Conservation (phyloP, 2,329 filamentous ascomycete genomes). For the Septoria petroselini region DNA sequence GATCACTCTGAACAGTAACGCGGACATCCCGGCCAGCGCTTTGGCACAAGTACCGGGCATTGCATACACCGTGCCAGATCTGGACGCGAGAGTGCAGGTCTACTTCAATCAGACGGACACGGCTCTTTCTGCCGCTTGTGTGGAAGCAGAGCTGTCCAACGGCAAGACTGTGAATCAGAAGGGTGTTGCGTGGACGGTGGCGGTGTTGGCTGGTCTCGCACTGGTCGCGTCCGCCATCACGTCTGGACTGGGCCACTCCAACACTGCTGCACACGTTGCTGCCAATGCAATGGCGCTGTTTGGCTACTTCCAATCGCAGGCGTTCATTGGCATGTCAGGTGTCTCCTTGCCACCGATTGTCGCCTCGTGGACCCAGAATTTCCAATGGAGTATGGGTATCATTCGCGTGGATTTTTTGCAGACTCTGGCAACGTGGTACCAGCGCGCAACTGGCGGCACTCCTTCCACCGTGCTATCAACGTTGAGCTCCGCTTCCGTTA, state of each 20-base stretch:
- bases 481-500: constrained; percentile 72
- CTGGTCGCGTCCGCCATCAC: constrained; percentile 82
- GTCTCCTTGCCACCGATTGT: constrained; percentile 84
- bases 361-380: constrained; percentile 91
- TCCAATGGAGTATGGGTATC: constrained; percentile 97
- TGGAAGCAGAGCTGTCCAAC: constrained; percentile 85
- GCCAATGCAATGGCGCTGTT: constrained; percentile 93
- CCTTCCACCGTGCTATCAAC: constrained; percentile 75
- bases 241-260: constrained; percentile 85
- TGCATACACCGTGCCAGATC: constrained; percentile 83
- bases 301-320: constrained; percentile 90
- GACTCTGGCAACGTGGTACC: constrained; percentile 89
- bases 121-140: constrained; percentile 69
- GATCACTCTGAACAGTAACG: constrained; percentile 71
- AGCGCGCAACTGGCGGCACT: constrained; percentile 83
- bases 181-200: constrained; percentile 85
- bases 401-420: constrained; percentile 86
- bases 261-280: constrained; percentile 90
- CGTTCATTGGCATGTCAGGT: constrained; percentile 80
- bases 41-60: constrained; percentile 71
- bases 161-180: constrained; percentile 87
- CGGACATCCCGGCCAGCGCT: constrained; percentile 57
- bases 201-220: constrained; percentile 79
- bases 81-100: constrained; percentile 80
- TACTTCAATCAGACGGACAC: constrained; percentile 70